A percentile compares a stretch with the other conserved stretches of the same genome.
phyloP scores from a whole-genome alignment of 129 eudicot species.

The Lactuca sativa region DNA sequence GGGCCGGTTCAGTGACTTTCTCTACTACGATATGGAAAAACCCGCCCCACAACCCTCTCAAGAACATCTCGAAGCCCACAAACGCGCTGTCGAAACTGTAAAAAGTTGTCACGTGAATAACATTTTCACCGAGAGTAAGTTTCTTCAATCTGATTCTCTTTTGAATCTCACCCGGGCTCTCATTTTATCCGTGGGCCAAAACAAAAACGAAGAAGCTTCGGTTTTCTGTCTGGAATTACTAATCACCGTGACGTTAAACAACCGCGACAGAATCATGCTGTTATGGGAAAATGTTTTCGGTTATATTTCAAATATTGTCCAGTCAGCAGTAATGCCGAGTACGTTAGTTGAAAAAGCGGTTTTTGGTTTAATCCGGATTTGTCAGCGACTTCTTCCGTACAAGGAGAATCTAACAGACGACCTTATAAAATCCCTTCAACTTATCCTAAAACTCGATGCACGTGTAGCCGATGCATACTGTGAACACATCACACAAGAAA shows the following conservation, averaged over 20 bases:
- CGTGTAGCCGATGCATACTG: conserved; percentile 82
- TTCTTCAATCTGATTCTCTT: conserved; percentile 72
- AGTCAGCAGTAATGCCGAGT: conserved; percentile 66
- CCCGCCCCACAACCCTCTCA: conserved; percentile 62
- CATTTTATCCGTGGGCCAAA: conserved; percentile 51
- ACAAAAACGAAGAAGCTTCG: conserved; percentile 43
- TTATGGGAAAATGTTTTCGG: conserved; percentile 73
- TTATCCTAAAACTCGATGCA: conserved; percentile 70
- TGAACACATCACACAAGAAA: conserved; percentile 71
- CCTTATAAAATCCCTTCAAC: conserved; percentile 67
- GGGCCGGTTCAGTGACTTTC: conserved; percentile 69
- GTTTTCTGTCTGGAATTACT: conserved; percentile 73
- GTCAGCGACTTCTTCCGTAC: conserved; percentile 76
- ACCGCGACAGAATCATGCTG: conserved; percentile 70
- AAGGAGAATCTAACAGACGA: conserved; percentile 74
- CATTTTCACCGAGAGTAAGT: conserved; percentile 74
- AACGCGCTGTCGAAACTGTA: conserved; percentile 51
- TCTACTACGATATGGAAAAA: conserved; percentile 67
- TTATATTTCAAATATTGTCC: conserved; percentile 64
- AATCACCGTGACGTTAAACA: conserved; percentile 64
- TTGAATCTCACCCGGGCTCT: conserved; percentile 59
- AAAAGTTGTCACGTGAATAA: conserved; percentile 61
- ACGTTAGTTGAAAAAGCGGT: conserved; percentile 75
- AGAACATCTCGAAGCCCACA: conserved; percentile 72
- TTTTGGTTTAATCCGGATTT: conserved; percentile 71